Base-by-base conservation (phyloP, 2,329 filamentous ascomycete species). In the Ciborinia camelliae region DNA sequence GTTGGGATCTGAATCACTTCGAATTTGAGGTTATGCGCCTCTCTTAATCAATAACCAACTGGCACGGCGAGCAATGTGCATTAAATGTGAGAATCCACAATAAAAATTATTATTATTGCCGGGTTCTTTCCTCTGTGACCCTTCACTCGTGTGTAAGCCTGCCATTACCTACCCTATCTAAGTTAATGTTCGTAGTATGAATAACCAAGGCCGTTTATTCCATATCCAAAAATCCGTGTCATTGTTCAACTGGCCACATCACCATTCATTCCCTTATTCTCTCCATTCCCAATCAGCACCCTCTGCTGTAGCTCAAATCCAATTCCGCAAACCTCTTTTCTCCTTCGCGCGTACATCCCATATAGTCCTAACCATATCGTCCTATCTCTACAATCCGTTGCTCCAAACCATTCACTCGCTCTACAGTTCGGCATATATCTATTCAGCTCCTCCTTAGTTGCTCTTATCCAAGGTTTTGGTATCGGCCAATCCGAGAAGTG, bases 401-500 rank as follows among this genome's bases (percentile, higher is more conserved):
- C 71, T 23, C 72, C 72, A 65, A 73, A 73, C 66, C 71, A 72
- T 48, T 72, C 69, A 47, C 66, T 72, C 58, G 65, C 58, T 50
- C 39, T 43, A 67, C 72, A 74, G 35, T 64, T 65, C 30, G 72
- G 72, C 72, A 73, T 74, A 48, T 72, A 66, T 39, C 66, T 69
- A 68, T 74, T 74, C 65, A 74, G 35, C n/a, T 70, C 28, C n/a
- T 69, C 66, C 54, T 71, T 70, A 2, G 65, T 62, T 0, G 71
- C 70, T 30, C 67, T 54, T 3, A 72, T 68, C 84, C 84, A 86
- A 2, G 85, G 85, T 69, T 86, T 86, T 1, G 84, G 84, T 52
- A 86, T 68, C 1, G 84, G 85, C 81, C 82, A 84, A 72, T 88
- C 85, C 30, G 80, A 83, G 72, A 86, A 87, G 72, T 87, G 84